Conservation (phyloP, 116 monocot genomes). For the Papilionanthe hybrid region DNA sequence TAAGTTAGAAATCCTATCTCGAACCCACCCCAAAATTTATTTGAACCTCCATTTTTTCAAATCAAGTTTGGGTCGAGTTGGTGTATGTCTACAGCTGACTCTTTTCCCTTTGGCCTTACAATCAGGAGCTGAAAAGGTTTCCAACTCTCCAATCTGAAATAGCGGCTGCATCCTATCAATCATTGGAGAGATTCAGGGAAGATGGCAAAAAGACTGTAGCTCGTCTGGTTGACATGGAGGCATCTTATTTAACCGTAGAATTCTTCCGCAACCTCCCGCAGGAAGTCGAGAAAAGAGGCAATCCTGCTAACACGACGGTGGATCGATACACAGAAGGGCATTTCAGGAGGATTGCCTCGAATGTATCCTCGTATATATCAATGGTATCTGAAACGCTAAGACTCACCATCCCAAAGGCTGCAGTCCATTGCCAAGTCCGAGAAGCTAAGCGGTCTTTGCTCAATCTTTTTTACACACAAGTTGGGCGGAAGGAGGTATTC, state of each 20-base stretch:
- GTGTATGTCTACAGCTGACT: not conserved
- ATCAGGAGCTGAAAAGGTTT: slow-evolving; percentile 69
- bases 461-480: slow-evolving; percentile 49
- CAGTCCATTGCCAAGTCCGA: slow-evolving; percentile 70
- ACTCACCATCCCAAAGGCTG: slow-evolving; percentile 57
- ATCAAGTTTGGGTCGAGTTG: no score
- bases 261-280: slow-evolving; percentile 76
- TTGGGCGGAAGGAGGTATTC: slow-evolving; percentile 59
- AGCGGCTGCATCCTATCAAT: slow-evolving; percentile 55
- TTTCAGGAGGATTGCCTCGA: slow-evolving; percentile 67
- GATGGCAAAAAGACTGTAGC: slow-evolving; percentile 57
- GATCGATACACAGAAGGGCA: slow-evolving; percentile 60
- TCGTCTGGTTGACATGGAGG: slow-evolving; percentile 69
- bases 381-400: slow-evolving; percentile 63
- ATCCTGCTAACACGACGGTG: slow-evolving; percentile 14
- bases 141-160: slow-evolving; percentile 69
- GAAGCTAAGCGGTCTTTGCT: slow-evolving; percentile 70
- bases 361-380: slow-evolving; percentile 60
- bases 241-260: slow-evolving; percentile 65
- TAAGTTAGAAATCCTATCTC: no score
- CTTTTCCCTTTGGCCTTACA: not conserved
- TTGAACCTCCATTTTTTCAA: no score
- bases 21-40: no score
- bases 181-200: slow-evolving; percentile 62
- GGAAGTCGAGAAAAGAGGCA: slow-evolving; percentile 54